Conservation (phyloP, 2,329 filamentous ascomycete species). For the Ilyonectria sp. region DNA sequence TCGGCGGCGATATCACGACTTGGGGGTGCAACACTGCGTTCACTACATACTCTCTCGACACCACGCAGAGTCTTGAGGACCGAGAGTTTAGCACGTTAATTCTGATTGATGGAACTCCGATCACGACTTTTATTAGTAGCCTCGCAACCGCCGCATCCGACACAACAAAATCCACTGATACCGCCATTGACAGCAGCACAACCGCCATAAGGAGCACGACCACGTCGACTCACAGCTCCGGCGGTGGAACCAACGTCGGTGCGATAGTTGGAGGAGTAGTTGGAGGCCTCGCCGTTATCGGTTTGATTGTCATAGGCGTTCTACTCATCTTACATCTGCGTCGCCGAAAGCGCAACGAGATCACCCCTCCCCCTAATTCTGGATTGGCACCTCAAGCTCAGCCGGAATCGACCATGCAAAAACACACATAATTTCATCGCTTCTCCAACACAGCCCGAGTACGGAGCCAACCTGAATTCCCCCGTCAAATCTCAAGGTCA, state of each 20-base stretch:
- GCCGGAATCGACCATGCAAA: not conserved
- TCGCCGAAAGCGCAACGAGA: slow-evolving; percentile 1
- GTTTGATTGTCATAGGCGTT: not conserved
- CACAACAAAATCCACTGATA: too few relatives aligned
- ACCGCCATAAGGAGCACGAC: not conserved
- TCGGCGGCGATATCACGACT: not conserved
- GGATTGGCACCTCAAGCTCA: not conserved
- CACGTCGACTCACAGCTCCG: not conserved
- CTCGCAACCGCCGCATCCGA: too few relatives aligned
- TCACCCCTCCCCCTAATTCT: not conserved
- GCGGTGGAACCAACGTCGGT: slow-evolving; percentile 1
- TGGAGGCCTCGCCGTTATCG: slow-evolving; percentile 1
- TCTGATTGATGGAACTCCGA: not conserved
- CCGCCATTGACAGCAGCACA: not conserved
- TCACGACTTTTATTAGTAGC: not conserved
- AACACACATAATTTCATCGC: not conserved
- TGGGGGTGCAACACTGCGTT: not conserved
- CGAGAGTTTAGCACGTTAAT: not conserved
- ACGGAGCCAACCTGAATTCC: not conserved
- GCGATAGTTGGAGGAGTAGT: slow-evolving; percentile 4
- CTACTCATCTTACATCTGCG: not conserved
- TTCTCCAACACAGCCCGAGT: slow-evolving; percentile 1
- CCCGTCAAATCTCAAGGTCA: slow-evolving; percentile 4
- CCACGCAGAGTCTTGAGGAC: not conserved
- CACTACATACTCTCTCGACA: not conserved